Evolutionary conservation across 2,329 filamentous ascomycete species (phyloP).

Genomic region (Penicillium sp.): DNA sequence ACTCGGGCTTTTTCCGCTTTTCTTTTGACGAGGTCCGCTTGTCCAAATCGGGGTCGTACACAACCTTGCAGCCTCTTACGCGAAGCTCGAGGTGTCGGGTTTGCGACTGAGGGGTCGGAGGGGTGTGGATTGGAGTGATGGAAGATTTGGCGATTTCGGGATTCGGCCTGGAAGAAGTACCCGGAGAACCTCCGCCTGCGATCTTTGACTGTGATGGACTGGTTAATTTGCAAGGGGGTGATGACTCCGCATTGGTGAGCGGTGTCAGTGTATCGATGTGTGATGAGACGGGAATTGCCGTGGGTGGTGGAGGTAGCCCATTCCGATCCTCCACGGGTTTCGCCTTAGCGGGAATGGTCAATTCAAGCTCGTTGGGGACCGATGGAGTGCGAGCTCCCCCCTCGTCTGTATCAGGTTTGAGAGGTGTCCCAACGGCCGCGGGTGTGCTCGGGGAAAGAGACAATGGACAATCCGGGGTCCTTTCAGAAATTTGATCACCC

Average conservation of each 20-base stretch:
- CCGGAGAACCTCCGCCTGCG: slow-evolving; percentile 32
- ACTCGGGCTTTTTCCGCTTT: slow-evolving; percentile 54
- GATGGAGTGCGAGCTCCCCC: slow-evolving; percentile 19
- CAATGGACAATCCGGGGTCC: slow-evolving; percentile 1
- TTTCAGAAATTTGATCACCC: slow-evolving; percentile 17
- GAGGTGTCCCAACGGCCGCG: slow-evolving; percentile 16
- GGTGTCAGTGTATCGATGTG: slow-evolving; percentile 60
- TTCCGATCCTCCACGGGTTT: slow-evolving; percentile 68
- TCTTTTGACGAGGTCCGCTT: slow-evolving; percentile 57
- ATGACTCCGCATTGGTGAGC: slow-evolving; percentile 65
- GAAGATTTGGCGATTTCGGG: slow-evolving; percentile 33
- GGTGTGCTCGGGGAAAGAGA: slow-evolving; percentile 11
- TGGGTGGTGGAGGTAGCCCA: slow-evolving; percentile 48
- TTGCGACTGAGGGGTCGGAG: slow-evolving; percentile 49
- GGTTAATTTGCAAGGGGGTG: slow-evolving; percentile 57
- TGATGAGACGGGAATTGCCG: slow-evolving; percentile 57
- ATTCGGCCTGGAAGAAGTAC: slow-evolving; percentile 32
- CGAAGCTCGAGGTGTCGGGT: slow-evolving; percentile 51
- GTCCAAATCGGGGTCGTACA: slow-evolving; percentile 65
- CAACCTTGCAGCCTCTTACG: slow-evolving; percentile 58
- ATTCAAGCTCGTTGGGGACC: slow-evolving; percentile 64
- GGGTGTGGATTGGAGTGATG: slow-evolving; percentile 45
- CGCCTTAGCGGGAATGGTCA: slow-evolving; percentile 70
- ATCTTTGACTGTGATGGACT: slow-evolving; percentile 53
- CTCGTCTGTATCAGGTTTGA: slow-evolving; percentile 15